Percentiles rank a stretch among this genome's conserved stretches.
Conservation (phyloP, 2,329 filamentous ascomycete species). For the Paecilomyces sp. region DNA sequence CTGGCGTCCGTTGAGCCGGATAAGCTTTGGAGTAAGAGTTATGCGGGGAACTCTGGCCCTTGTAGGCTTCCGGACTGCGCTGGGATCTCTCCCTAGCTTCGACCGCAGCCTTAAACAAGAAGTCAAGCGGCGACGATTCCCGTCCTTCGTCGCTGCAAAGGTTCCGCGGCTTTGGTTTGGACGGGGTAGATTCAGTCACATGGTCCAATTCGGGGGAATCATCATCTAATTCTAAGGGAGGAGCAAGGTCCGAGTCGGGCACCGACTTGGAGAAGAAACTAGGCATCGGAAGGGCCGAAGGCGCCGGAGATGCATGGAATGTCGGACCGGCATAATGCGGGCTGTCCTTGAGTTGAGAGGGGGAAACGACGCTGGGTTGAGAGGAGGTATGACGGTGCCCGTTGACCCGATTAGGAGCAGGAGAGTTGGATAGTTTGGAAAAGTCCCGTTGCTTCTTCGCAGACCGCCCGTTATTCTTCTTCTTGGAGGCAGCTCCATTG, state of each 20-base stretch:
- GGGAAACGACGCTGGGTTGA: conserved; percentile 36
- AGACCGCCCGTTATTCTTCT: conserved; percentile 26
- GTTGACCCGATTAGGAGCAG: conserved; percentile 11
- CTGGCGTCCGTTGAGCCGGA: conserved; percentile 37
- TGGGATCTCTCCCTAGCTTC: conserved; percentile 52
- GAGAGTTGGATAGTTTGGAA: conserved; percentile 17
- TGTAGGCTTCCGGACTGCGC: conserved; percentile 33
- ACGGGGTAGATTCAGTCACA: conserved; percentile 33
- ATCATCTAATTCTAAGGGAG: conserved; percentile 31
- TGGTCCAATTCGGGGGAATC: conserved; percentile 28
- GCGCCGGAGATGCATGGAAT: conserved; percentile 89
- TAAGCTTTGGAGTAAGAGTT: conserved; percentile 27
- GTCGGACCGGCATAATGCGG: conserved; percentile 76
- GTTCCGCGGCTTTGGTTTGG: conserved; percentile 36
- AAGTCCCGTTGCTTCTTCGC: conserved; percentile 27
- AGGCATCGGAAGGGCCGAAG: conserved; percentile 82
- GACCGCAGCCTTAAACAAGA: conserved; percentile 82
- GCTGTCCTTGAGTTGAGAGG: conserved; percentile 31
- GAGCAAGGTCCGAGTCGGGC: conserved; percentile 49
- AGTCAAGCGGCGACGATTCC: conserved; percentile 70
- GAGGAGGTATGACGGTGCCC: conserved; percentile 26
- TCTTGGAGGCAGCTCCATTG: conserved; percentile 21
- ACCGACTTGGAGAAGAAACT: conserved; percentile 76
- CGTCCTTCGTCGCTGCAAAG: conserved; percentile 33
- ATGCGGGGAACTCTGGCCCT: conserved; percentile 49